These are phyloP conservation scores for Eremomyces bilateralis DNA, from an alignment of 495 filamentous ascomycete species.

Conservation along the genomic window DNA sequence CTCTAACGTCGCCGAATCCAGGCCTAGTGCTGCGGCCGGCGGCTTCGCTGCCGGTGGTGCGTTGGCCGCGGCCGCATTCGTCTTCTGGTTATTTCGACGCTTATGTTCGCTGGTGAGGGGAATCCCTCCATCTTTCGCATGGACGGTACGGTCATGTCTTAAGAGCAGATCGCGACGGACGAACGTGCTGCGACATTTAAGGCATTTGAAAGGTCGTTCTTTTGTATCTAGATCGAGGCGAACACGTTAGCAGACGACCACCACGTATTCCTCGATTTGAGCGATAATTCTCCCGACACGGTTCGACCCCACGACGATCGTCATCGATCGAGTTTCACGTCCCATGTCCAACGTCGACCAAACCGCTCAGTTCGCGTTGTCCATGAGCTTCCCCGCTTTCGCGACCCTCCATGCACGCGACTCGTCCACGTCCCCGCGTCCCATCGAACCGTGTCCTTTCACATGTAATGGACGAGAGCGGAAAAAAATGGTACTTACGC, in stretches of 20 bases:
- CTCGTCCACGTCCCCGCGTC: no score
- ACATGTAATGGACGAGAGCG: no score
- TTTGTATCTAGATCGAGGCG: constrained; percentile 45
- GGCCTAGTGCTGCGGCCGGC: constrained; percentile 58
- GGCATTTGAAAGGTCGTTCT: constrained; percentile 94
- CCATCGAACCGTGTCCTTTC: no score
- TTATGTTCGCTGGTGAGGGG: constrained; percentile 90
- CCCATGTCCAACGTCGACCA: no score
- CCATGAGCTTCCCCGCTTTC: neutral
- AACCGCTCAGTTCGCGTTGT: no score
- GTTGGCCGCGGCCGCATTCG: constrained; percentile 30
- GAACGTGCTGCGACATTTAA: constrained; percentile 95
- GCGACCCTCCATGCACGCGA: no score
- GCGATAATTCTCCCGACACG: no score
- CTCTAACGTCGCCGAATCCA: constrained; percentile 77
- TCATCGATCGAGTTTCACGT: no score
- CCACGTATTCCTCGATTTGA: no score
- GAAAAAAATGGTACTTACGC: constrained; percentile 44
- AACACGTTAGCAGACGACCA: neutral
- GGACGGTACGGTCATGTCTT: constrained; percentile 93
- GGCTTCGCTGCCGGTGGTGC: constrained; percentile 42
- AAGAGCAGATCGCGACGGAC: constrained; percentile 90
- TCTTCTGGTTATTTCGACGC: constrained; percentile 53
- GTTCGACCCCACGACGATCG: no score
- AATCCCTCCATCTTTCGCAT: constrained; percentile 94